Percentiles rank a stretch among this genome's conserved stretches.
Conservation (phyloP, 1,284 basidiomycete species). For the Ganoderma sinense region DNA sequence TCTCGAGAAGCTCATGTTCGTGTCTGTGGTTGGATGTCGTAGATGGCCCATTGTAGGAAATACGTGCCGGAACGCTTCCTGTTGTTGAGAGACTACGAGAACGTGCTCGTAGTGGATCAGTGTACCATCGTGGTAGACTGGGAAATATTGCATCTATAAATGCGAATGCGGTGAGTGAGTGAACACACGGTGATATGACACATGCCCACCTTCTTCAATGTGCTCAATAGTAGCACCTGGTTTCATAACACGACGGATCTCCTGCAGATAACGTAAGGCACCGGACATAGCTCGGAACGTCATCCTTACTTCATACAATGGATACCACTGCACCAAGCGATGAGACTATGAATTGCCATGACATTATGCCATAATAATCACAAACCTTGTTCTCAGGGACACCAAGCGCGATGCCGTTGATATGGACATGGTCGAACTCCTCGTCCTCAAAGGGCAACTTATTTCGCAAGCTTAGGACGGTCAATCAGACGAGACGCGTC, state of each 20-base stretch:
- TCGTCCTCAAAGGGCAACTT: slow-evolving; percentile 81
- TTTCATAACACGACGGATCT: slow-evolving; percentile 70
- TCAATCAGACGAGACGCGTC: slow-evolving; percentile 11
- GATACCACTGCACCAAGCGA: slow-evolving; percentile 60
- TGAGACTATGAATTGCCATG: slow-evolving; percentile 11
- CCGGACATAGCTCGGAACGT: background rate
- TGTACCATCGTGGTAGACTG: slow-evolving; percentile 46
- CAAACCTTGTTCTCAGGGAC: slow-evolving; percentile 78
- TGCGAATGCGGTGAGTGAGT: background rate
- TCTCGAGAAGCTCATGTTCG: slow-evolving; percentile 45
- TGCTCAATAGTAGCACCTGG: slow-evolving; percentile 76
- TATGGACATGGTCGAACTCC: slow-evolving; percentile 80
- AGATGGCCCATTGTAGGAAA: slow-evolving; percentile 19
- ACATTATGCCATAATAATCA: slow-evolving; percentile 4
- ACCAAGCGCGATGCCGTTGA: slow-evolving; percentile 66
- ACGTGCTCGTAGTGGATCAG: slow-evolving; percentile 41
- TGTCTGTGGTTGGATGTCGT: slow-evolving; percentile 36
- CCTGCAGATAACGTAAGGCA: slow-evolving; percentile 46
- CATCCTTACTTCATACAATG: slow-evolving; percentile 66
- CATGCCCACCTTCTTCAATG: slow-evolving; percentile 68
- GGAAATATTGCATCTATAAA: slow-evolving; percentile 46
- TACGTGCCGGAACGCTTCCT: slow-evolving; percentile 29
- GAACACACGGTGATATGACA: background rate
- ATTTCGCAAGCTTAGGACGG: slow-evolving; percentile 64
- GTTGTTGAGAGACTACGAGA: slow-evolving; percentile 32